These are phyloP conservation scores for Crithidia bombi DNA, from an alignment of 208 protist genomes.

Conservation along the genomic window DNA sequence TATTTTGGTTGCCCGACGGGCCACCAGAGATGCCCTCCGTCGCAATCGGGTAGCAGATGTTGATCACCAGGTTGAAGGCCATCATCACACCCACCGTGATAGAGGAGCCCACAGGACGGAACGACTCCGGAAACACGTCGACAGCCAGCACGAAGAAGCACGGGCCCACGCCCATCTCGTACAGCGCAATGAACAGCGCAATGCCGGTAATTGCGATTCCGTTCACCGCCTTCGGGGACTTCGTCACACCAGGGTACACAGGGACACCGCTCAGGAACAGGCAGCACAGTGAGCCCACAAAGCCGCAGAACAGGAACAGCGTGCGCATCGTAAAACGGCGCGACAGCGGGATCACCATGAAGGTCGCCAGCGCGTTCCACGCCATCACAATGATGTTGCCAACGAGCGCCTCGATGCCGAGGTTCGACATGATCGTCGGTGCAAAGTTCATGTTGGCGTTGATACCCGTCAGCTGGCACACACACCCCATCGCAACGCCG, in stretches of 20 bases:
- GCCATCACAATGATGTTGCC: constrained; percentile 72
- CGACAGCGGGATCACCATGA: constrained; percentile 59
- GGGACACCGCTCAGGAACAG: constrained; percentile 60
- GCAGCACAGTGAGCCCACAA: constrained; percentile 51
- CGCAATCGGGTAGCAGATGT: constrained; percentile 65
- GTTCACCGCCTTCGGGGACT: constrained; percentile 28
- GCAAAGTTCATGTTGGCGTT: constrained; percentile 80
- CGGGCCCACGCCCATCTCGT: constrained; percentile 63
- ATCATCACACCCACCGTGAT: constrained; percentile 58
- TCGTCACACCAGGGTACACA: constrained; percentile 58
- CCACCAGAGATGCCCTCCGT: constrained; percentile 72
- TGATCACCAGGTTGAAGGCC: constrained; percentile 75
- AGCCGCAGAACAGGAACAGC: constrained; percentile 41
- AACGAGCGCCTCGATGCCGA: constrained; percentile 47
- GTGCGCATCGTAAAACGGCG: constrained; percentile 47
- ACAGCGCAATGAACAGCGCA: constrained; percentile 60
- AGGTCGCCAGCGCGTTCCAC: constrained; percentile 62
- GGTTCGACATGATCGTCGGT: constrained; percentile 54
- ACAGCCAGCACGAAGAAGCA: constrained; percentile 68
- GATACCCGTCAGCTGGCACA: constrained; percentile 73
- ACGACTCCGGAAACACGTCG: constrained; percentile 67
- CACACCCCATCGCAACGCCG: constrained; percentile 39
- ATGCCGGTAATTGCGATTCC: constrained; percentile 58
- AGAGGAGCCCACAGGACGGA: constrained; percentile 54
- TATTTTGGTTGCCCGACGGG: constrained; percentile 59